These are phyloP conservation scores for Paramecium tetraurelia DNA, from an alignment of 73 alveolate species.

Conservation along the genomic window DNA sequence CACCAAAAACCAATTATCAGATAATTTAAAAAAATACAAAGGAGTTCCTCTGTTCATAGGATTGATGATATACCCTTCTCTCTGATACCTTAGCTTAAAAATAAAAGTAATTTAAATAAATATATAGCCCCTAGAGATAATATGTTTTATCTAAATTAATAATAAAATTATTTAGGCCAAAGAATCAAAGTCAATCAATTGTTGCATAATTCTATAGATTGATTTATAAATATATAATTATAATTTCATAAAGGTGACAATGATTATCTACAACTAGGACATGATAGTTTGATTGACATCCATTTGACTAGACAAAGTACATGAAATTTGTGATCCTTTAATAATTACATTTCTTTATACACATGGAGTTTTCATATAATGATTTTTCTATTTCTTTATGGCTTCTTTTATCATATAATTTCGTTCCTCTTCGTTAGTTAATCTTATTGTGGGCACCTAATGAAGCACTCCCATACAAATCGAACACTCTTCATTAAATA, in stretches of 20 bases:
- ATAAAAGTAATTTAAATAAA: neutral
- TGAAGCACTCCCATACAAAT: constrained; percentile 26
- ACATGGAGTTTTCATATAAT: constrained; percentile 62
- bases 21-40: neutral
- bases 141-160: constrained; percentile 24
- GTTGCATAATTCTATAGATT: neutral
- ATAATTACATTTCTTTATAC: neutral
- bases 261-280: constrained; percentile 75
- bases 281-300: constrained; percentile 69
- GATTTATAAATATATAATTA: neutral
- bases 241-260: constrained; percentile 53
- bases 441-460: neutral
- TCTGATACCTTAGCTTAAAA: neutral
- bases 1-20: constrained; percentile 27
- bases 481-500: constrained; percentile 21
- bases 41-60: constrained; percentile 35
- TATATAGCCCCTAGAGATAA: constrained; percentile 41
- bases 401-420: neutral
- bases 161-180: neutral
- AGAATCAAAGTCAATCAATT: neutral
- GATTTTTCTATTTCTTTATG: neutral
- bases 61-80: neutral
- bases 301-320: constrained; percentile 71
- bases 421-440: neutral
- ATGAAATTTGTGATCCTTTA: constrained; percentile 73